Base-by-base conservation (phyloP, 106 monocot species). In the Narthecium ossifragum region DNA sequence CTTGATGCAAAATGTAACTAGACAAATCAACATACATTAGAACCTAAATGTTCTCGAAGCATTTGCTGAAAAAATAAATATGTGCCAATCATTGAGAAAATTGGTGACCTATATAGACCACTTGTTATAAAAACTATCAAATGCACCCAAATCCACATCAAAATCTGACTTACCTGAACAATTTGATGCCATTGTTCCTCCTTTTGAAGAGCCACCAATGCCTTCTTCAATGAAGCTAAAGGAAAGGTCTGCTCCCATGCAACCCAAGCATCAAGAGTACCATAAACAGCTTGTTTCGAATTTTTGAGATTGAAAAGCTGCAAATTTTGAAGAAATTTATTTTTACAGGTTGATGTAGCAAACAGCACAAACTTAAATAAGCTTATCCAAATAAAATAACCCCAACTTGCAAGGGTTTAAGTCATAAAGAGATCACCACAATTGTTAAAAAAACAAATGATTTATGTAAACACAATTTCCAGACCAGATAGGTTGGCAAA, bases 111-210 rank as follows among this genome's bases (percentile, higher is more conserved):
- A n/a, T n/a, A n/a, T n/a, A n/a, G n/a, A n/a, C n/a, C n/a, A n/a
- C n/a, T n/a, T n/a, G n/a, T n/a, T n/a, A n/a, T n/a, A n/a, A n/a
- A n/a, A n/a, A n/a, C n/a, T n/a, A n/a, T n/a, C n/a, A n/a, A n/a
- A n/a, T n/a, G n/a, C n/a, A n/a, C n/a, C n/a, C n/a, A n/a, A n/a
- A n/a, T n/a, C n/a, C n/a, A n/a, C n/a, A n/a, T n/a, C n/a, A n/a
- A n/a, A n/a, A n/a, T n/a, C n/a, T n/a, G n/a, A n/a, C n/a, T n/a
- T 62, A 91, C 91, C 81, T 98, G 98, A 68, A 91, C 78, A 81
- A 91, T 46, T 60, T 79, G 73, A 68, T 98, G 98, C 91, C 91
- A 91, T 29, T 98, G 81, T 70, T 87, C 84, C 24, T 75, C 68
- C 68, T 88, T 91, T 45, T 91, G 66, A 76, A 98, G 91, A 73